phyloP scores from a whole-genome alignment of 176 grass and related monocot species.

The Aegilops bicornis region DNA sequence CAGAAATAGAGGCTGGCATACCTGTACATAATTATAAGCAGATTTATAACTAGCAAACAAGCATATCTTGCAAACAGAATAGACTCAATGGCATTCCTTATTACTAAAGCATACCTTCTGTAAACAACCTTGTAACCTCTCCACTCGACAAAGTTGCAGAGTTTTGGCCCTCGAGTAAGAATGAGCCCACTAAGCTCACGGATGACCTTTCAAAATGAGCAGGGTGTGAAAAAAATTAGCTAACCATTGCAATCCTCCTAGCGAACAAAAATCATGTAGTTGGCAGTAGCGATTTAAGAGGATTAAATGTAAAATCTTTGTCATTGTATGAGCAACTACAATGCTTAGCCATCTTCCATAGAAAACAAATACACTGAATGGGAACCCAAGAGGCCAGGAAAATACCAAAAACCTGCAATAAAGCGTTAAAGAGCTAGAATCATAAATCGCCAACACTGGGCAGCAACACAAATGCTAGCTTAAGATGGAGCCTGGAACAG shows the following conservation, averaged over 20 bases:
- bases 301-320: constrained; percentile 2
- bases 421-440: background rate
- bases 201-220: constrained; percentile 63
- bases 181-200: constrained; percentile 92
- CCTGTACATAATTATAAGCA: constrained; percentile 44
- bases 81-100: background rate
- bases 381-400: background rate
- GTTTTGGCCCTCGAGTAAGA: constrained; percentile 82
- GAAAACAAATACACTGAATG: background rate
- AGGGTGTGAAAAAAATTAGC: background rate
- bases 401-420: background rate
- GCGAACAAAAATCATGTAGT: constrained; percentile 14
- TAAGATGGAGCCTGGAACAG: constrained; percentile 7
- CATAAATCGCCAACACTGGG: background rate
- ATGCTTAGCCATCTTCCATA: background rate
- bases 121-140: constrained; percentile 96
- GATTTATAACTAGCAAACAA: constrained; percentile 14
- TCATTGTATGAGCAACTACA: background rate
- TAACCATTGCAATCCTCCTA: background rate
- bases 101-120: constrained; percentile 61
- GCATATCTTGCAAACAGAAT: background rate
- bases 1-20: constrained; percentile 99
- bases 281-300: background rate
- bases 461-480: background rate
- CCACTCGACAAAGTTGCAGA: constrained; percentile 99